Evolutionary conservation across 2,329 filamentous ascomycete species (phyloP).

Genomic region (Aspergillus brasiliensis): DNA sequence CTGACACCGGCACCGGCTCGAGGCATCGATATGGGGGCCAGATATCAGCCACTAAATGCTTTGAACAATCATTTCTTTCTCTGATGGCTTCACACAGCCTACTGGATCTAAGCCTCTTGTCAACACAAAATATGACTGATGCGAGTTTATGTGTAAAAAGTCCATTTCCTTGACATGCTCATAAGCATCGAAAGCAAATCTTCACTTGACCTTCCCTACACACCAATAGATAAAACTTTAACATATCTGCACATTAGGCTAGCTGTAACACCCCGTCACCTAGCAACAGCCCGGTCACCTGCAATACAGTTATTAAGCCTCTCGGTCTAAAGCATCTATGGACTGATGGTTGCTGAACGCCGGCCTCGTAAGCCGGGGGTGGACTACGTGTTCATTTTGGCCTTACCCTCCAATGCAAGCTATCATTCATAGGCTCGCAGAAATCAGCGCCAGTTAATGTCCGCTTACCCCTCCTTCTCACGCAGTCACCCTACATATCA

Average conservation of each 20-base stretch:
- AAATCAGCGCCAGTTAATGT: background rate
- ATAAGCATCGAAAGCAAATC: too few relatives aligned
- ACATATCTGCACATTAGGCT: background rate
- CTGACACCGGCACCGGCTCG: background rate
- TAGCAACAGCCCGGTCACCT: background rate
- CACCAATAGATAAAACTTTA: background rate
- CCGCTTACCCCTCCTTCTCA: slow-evolving; percentile 13
- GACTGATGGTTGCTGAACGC: slow-evolving; percentile 2
- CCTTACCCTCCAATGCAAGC: background rate
- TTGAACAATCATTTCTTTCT: background rate
- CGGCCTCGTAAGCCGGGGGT: slow-evolving; percentile 5
- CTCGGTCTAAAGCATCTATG: background rate
- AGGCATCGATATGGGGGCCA: background rate
- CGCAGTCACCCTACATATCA: slow-evolving; percentile 11
- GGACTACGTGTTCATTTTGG: slow-evolving; percentile 4
- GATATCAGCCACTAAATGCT: background rate
- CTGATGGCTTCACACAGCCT: background rate
- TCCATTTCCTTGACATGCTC: background rate
- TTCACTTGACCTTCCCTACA: background rate
- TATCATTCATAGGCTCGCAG: slow-evolving; percentile 6
- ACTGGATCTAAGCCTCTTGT: background rate
- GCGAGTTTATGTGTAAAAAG: background rate
- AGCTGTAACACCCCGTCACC: background rate
- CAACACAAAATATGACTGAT: background rate
- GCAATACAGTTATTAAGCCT: background rate